Evolutionary conservation across 108 stramenopile species (phyloP).

Genomic region (Cyclotella atomus): DNA sequence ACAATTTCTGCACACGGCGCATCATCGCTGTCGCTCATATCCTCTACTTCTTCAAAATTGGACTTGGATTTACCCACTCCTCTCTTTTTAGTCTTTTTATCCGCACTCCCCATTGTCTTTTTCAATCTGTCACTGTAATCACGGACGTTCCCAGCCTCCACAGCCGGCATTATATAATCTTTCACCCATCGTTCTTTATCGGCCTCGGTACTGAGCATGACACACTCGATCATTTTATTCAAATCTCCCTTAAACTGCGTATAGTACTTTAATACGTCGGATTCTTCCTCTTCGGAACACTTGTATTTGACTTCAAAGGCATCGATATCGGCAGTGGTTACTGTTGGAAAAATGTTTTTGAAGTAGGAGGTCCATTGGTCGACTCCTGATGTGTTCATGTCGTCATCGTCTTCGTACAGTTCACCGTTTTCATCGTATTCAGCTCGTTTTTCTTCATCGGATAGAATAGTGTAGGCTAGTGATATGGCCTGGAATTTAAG

Average conservation of each 20-base stretch:
- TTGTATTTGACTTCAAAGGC: conserved; percentile 84
- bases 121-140: conserved; percentile 54
- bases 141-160: conserved; percentile 55
- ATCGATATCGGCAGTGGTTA: conserved; percentile 74
- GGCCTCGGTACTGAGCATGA: conserved; percentile 69
- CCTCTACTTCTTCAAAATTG: conserved; percentile 21
- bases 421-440: conserved; percentile 76
- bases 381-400: conserved; percentile 44
- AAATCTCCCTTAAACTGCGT: conserved; percentile 69
- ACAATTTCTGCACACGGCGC: conserved; percentile 35
- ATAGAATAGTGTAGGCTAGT: conserved; percentile 49
- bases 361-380: conserved; percentile 67
- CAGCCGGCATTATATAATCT: conserved; percentile 83
- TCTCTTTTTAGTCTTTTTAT: conserved; percentile 44
- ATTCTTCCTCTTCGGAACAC: conserved; percentile 81
- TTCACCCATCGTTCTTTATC: conserved; percentile 78
- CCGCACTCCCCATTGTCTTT: conserved; percentile 50
- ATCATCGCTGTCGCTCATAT: conserved; percentile 27
- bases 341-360: conserved; percentile 75
- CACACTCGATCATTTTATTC: conserved; percentile 76
- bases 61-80: conserved; percentile 32
- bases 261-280: conserved; percentile 80
- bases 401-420: conserved; percentile 56
- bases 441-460: conserved; percentile 43
- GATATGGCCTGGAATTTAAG: conserved; percentile 50